These are phyloP conservation scores for Leishmania amazonensis DNA, from an alignment of 208 protist genomes.

Conservation along the genomic window DNA sequence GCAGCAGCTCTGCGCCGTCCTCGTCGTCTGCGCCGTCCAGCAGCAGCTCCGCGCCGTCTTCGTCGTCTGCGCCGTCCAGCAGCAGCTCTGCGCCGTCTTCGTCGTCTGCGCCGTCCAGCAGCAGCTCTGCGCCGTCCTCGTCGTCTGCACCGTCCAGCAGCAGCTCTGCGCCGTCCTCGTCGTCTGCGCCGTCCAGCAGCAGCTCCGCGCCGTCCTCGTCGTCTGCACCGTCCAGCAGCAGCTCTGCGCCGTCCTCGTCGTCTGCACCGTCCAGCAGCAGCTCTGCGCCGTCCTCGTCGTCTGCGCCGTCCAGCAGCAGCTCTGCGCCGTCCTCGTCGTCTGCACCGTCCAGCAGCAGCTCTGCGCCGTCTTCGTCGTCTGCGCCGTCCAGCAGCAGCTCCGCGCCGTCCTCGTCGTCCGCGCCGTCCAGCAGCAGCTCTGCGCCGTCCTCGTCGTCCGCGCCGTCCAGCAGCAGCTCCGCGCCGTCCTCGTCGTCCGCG, in stretches of 20 bases:
- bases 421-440: neutral
- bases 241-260: neutral
- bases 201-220: neutral
- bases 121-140: neutral
- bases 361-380: neutral
- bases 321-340: neutral
- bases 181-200: neutral
- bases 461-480: neutral
- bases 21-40: neutral
- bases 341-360: neutral
- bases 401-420: neutral
- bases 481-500: neutral
- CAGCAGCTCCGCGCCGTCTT: no score
- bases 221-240: neutral
- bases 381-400: neutral
- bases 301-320: neutral
- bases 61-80: no score
- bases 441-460: neutral
- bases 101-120: neutral
- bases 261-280: slow-evolving; percentile 7
- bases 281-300: neutral
- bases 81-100: no score
- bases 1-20: neutral
- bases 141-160: neutral
- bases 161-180: neutral